phyloP scores from a whole-genome alignment of 257 asterid genomes.

The Ligustrum vulgare region DNA sequence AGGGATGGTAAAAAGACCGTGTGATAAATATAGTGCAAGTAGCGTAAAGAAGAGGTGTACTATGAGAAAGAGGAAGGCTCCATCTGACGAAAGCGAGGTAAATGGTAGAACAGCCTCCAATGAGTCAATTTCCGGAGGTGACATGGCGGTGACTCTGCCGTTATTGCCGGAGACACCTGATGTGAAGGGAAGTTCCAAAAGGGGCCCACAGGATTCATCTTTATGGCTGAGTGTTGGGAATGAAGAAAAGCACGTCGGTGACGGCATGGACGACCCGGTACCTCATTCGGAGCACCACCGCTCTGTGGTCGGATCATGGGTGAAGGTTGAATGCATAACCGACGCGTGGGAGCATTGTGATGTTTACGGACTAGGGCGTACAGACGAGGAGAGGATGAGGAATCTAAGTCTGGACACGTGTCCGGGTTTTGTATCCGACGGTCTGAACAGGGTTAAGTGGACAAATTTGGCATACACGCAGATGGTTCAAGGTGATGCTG shows the following conservation, averaged over 20 bases:
- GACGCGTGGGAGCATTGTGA: conserved; percentile 38
- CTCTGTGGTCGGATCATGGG: conserved; percentile 41
- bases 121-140: conserved; percentile 33
- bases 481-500: conserved; percentile 34
- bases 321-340: conserved; percentile 52
- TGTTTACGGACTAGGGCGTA: conserved; percentile 30
- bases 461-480: conserved; percentile 48
- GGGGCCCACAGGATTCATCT: conserved; percentile 21
- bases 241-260: conserved; percentile 5
- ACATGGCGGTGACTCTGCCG: conserved; percentile 40
- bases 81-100: conserved; percentile 28
- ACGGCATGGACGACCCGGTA: conserved; percentile 3
- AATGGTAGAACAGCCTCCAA: conserved; percentile 25
- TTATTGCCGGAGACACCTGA: conserved; percentile 22
- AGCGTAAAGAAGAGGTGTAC: conserved; percentile 2
- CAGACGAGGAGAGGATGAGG: conserved; percentile 54
- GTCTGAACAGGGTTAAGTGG: conserved; percentile 56
- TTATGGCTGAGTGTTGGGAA: conserved; percentile 46
- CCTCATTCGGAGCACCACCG: neutral
- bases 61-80: conserved; percentile 29
- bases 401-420: conserved; percentile 57
- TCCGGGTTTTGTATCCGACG: conserved; percentile 70
- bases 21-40: conserved; percentile 20
- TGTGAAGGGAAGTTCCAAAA: conserved; percentile 2
- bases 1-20: conserved; percentile 28